Conservation (phyloP, 1,284 basidiomycete species). For the Ustanciosporium gigantosporum region DNA sequence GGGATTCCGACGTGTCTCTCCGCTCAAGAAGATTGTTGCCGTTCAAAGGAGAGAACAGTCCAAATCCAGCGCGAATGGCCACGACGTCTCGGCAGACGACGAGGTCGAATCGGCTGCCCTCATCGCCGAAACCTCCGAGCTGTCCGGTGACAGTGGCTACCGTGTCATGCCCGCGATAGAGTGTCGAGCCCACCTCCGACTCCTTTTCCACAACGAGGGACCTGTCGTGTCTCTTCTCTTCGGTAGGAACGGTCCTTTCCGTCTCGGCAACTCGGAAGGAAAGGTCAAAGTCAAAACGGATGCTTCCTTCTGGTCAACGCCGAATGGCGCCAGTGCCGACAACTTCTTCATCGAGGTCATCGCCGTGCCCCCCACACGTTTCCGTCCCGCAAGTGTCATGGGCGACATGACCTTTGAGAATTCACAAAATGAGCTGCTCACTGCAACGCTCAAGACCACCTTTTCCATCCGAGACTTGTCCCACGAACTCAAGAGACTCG, state of each 20-base stretch:
- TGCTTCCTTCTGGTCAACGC: conserved; percentile 23
- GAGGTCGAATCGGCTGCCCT: conserved; percentile 1
- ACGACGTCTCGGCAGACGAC: neutral
- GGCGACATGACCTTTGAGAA: conserved; percentile 93
- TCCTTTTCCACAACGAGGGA: conserved; percentile 81
- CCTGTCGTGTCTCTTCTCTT: conserved; percentile 84
- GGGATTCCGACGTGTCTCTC: conserved; percentile 32
- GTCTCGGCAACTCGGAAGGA: conserved; percentile 23
- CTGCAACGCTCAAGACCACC: conserved; percentile 79
- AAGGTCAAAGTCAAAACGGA: conserved; percentile 22
- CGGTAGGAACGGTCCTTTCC: conserved; percentile 86
- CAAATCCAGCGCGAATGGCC: neutral
- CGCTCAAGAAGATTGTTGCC: conserved; percentile 44
- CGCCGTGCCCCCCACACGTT: conserved; percentile 89
- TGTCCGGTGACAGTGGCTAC: conserved; percentile 41
- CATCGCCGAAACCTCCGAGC: conserved; percentile 9
- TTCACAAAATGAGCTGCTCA: conserved; percentile 91
- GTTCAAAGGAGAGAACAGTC: conserved; percentile 14
- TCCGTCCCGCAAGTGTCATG: conserved; percentile 90
- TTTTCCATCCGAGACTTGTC: conserved; percentile 65
- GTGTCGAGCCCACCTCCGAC: conserved; percentile 87
- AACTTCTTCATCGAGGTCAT: conserved; percentile 97
- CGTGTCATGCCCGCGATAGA: conserved; percentile 87
- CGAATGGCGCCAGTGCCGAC: conserved; percentile 73
- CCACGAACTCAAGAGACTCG: conserved; percentile 69